Evolutionary conservation across 208 protist genomes (phyloP).

Genomic region (Lotmaria passim): DNA sequence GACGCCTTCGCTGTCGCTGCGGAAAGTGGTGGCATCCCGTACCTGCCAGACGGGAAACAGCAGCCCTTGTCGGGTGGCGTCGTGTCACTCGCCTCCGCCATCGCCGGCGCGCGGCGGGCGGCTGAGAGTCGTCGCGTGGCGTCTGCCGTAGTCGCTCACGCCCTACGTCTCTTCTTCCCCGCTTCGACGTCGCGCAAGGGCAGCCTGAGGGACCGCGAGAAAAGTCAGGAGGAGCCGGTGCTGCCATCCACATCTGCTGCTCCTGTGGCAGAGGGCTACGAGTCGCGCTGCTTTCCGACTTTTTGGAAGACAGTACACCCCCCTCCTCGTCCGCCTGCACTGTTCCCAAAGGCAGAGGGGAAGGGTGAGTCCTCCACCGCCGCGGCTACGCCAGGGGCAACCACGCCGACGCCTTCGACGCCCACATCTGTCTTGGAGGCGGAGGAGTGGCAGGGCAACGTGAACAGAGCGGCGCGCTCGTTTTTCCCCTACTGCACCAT

Average conservation of each 20-base stretch:
- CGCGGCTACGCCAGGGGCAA: no score
- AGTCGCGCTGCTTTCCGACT: slow-evolving; percentile 23
- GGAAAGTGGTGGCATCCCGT: no score
- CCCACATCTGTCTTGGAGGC: no score
- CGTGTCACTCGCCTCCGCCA: not conserved
- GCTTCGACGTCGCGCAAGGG: not conserved
- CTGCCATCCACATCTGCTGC: not conserved
- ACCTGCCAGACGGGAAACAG: not conserved
- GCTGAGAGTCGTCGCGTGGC: slow-evolving; percentile 11
- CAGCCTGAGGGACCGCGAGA: not conserved
- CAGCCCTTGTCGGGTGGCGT: not conserved
- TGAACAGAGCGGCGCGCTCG: slow-evolving; percentile 17
- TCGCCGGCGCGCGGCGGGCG: not conserved
- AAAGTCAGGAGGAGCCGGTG: not conserved
- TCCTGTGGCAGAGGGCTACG: not conserved
- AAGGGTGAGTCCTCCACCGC: no score
- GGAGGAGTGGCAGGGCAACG: slow-evolving; percentile 4
- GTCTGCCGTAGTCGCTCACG: slow-evolving; percentile 7
- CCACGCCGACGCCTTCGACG: no score
- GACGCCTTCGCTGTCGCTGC: not conserved
- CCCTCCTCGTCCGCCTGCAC: not conserved
- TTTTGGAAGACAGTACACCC: slow-evolving; percentile 24
- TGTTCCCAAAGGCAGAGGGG: not conserved
- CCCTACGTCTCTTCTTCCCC: slow-evolving; percentile 8
- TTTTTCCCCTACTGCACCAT: slow-evolving; percentile 33